Base-by-base conservation (phyloP, 2,329 filamentous ascomycete genomes). In the Cladosporium sp. region DNA sequence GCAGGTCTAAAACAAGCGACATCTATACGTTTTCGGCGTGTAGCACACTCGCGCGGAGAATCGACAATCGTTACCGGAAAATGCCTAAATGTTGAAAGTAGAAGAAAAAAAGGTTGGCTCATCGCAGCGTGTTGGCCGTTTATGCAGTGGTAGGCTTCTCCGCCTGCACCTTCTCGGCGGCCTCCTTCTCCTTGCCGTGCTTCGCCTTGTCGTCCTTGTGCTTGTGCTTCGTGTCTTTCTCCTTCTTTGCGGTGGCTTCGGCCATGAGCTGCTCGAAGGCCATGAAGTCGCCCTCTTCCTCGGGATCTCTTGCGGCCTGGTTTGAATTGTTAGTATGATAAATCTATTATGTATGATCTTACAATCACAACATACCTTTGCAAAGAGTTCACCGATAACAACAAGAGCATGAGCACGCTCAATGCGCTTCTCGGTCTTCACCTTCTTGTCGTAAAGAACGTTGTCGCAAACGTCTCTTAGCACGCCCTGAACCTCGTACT, bases 261-360 rank as follows among this genome's bases (percentile, higher is more conserved):
- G 95, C 93, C 79, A 99, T 96, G 65, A 99, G 88, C 80, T 98
- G 93, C 79, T 99, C 95, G 73, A 99, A 99, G 18, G 94, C 93
- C 87, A 99, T 96, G 80, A 96, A 98, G 75, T 98, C 95, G 70
- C 95, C 94, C 80, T 99, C 95, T 82, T 99, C 95, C 70, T 99
- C 95, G 51, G 94, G 90, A 64, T 94, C 90, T 69, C 95, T 89
- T 78, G 91, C 86, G 49, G 94, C 92, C 93, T 97, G 71, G 12
- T 6, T 18, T 64, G 61, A 32, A 57, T 21, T 38, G 44, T 70
- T 61, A 72, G 71, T 62, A 65, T 54, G 24, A 4, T 24, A 18
- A 4, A 32, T 58, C 7, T 21, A 4, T 3, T 11, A 38, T 14
- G 30, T 28, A 36, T 47, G 28, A 3, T 51, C 47, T 54, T 32